Conservation (phyloP, 169 alveolate species). For the Eimeria nieschulzi region DNA sequence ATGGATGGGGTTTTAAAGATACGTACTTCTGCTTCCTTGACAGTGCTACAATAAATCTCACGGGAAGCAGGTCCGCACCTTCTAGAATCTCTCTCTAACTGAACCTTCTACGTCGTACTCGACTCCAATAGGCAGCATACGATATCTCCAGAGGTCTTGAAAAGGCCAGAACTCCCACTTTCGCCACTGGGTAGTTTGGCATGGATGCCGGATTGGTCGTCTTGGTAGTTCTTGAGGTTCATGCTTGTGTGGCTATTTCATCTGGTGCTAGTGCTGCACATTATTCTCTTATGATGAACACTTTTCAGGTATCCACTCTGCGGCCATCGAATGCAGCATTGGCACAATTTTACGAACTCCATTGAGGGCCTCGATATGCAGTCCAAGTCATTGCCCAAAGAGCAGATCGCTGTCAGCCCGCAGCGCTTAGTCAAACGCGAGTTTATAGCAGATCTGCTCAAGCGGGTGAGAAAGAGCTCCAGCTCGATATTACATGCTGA, state of each 20-base stretch:
- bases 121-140: slow-evolving; percentile 77
- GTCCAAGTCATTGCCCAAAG: slow-evolving; percentile 80
- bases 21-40: slow-evolving; percentile 36
- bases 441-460: slow-evolving; percentile 28
- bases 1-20: slow-evolving; percentile 71
- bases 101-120: slow-evolving; percentile 78
- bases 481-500: no score
- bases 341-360: slow-evolving; percentile 78
- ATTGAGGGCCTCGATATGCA: slow-evolving; percentile 84
- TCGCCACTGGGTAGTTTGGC: no score
- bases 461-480: slow-evolving; percentile 12
- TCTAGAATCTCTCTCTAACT: slow-evolving; percentile 79
- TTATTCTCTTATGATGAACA: not conserved
- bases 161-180: no score
- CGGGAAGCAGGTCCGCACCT: slow-evolving; percentile 85
- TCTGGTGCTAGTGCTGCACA: no score
- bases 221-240: no score
- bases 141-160: not conserved
- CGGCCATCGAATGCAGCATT: slow-evolving; percentile 78
- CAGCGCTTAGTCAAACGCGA: slow-evolving; percentile 40
- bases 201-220: no score
- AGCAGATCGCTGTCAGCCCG: slow-evolving; percentile 25
- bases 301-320: slow-evolving; percentile 78
- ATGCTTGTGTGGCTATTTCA: no score
- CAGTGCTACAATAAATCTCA: slow-evolving; percentile 57